Percentiles rank a stretch among this genome's conserved stretches.
phyloP scores from a whole-genome alignment of 163 green algal species.

The Chloromonas sp. region DNA sequence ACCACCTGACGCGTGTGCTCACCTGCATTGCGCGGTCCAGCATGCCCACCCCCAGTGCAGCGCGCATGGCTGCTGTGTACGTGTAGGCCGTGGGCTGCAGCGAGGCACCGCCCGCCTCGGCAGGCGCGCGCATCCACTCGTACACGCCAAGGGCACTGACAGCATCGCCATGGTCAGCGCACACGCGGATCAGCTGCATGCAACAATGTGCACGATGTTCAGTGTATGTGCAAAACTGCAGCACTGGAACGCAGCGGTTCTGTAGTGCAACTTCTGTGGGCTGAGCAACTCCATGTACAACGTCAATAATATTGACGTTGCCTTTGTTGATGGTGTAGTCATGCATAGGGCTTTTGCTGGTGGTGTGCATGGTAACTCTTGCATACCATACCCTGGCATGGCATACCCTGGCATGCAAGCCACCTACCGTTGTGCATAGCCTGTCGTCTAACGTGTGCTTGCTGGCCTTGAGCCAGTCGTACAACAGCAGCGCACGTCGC shows the following conservation, averaged over 20 bases:
- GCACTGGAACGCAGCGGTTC: background rate
- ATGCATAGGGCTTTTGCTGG: no score
- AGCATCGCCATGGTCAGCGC: conserved; percentile 66
- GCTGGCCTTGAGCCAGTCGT: conserved; percentile 69
- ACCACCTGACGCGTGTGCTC: conserved; percentile 6
- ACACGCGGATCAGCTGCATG: conserved; percentile 71
- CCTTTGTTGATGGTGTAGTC: no score
- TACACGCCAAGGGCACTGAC: conserved; percentile 70
- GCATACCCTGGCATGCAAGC: no score
- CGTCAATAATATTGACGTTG: background rate
- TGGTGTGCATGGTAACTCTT: no score
- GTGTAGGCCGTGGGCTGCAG: conserved; percentile 70
- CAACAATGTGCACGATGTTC: background rate
- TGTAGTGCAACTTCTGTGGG: background rate
- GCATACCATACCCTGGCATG: no score
- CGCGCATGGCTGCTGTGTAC: conserved; percentile 83
- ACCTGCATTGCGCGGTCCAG: conserved; percentile 64
- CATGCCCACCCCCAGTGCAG: conserved; percentile 59
- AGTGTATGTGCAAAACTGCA: background rate
- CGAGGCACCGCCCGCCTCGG: conserved; percentile 47
- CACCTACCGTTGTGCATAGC: conserved; percentile 71
- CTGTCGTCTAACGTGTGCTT: conserved; percentile 69
- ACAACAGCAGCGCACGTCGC: conserved; percentile 66
- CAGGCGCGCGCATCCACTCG: conserved; percentile 72
- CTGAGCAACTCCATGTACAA: background rate